These are phyloP conservation scores for Beauveria scarabaeidicola DNA, from an alignment of 2,329 filamentous ascomycete genomes.

Conservation along the genomic window DNA sequence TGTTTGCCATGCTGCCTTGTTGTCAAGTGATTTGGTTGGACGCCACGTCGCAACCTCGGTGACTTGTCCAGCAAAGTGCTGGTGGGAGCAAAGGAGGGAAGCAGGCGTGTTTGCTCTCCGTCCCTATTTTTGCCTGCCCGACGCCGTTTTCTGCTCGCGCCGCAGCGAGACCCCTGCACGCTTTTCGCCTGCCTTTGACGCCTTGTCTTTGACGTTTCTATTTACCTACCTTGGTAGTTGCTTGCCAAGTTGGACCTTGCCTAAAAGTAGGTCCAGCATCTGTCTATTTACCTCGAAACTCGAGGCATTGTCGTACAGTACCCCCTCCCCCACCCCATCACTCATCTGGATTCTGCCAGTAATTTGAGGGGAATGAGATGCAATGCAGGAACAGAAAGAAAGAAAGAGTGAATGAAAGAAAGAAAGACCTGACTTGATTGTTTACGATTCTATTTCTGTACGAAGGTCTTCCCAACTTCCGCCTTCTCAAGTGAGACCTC, in stretches of 20 bases:
- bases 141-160: conserved; percentile 11
- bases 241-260: too few relatives aligned
- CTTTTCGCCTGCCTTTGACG: background rate
- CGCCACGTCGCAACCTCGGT: background rate
- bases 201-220: too few relatives aligned
- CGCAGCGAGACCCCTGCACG: conserved; percentile 1
- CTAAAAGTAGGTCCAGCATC: too few relatives aligned
- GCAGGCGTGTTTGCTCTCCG: background rate
- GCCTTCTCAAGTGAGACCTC: background rate
- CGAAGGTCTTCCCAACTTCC: background rate
- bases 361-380: too few relatives aligned
- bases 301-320: too few relatives aligned
- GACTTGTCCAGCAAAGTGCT: background rate
- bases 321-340: too few relatives aligned
- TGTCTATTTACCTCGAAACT: too few relatives aligned
- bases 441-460: background rate
- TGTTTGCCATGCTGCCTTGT: background rate
- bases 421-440: background rate
- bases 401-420: too few relatives aligned
- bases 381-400: too few relatives aligned
- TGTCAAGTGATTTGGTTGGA: background rate
- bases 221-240: too few relatives aligned
- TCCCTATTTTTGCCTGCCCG: background rate
- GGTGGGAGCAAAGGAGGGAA: background rate
- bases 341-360: too few relatives aligned